These are phyloP conservation scores for Fusarium decemcellulare DNA, from an alignment of 2,329 filamentous ascomycete genomes.

Conservation along the genomic window DNA sequence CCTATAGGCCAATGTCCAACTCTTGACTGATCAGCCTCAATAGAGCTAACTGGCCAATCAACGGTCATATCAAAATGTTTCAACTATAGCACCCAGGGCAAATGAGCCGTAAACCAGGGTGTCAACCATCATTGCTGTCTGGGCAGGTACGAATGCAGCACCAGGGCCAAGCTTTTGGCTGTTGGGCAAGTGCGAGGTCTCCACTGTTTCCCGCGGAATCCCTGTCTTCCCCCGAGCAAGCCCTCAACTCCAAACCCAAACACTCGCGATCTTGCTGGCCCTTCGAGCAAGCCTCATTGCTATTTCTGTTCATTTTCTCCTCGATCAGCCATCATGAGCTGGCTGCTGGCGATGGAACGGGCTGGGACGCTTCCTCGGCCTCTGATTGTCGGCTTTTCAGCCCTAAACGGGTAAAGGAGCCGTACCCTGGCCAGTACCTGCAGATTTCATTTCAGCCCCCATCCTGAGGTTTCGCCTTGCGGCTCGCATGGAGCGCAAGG, in stretches of 20 bases:
- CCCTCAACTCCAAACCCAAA: not conserved
- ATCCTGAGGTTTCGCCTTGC: not conserved
- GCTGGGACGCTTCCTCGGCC: not conserved
- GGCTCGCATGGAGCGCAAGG: not conserved
- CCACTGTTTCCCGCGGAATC: constrained; percentile 27
- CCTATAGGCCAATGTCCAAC: too few relatives aligned
- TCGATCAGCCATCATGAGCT: not conserved
- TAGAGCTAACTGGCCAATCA: too few relatives aligned
- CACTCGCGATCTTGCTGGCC: not conserved
- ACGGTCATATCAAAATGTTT: too few relatives aligned
- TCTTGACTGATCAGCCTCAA: too few relatives aligned
- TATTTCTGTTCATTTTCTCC: too few relatives aligned
- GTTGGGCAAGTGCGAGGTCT: constrained; percentile 12
- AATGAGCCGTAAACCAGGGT: too few relatives aligned
- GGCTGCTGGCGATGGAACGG: not conserved
- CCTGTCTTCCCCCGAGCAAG: not conserved
- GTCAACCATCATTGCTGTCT: too few relatives aligned
- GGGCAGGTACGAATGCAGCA: not conserved
- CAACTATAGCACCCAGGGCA: too few relatives aligned
- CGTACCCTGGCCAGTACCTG: not conserved
- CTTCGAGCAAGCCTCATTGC: too few relatives aligned
- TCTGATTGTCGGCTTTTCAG: too few relatives aligned
- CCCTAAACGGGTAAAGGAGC: not conserved
- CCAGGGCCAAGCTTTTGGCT: not conserved
- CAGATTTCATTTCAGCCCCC: constrained; percentile 8